A percentile compares a stretch with the other conserved stretches of the same genome.
These are phyloP conservation scores for Oldenlandia corymbosa DNA, from an alignment of 257 asterid species.

Conservation along the genomic window DNA sequence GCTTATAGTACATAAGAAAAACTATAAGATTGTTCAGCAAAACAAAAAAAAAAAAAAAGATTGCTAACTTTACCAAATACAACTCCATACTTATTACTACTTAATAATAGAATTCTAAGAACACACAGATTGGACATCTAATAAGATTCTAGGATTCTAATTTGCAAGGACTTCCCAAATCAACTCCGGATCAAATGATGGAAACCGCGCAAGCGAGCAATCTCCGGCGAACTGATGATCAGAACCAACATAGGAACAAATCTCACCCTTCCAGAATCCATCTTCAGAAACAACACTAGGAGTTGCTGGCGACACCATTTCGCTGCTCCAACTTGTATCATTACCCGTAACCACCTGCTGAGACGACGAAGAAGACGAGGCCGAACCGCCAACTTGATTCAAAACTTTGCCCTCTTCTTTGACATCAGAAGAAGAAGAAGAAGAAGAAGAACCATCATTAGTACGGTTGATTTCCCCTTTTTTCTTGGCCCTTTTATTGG, in stretches of 20 bases:
- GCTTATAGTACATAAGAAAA: too few species aligned
- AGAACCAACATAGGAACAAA: constrained; percentile 36
- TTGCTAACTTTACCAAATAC: too few species aligned
- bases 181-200: constrained; percentile 86
- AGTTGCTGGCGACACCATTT: constrained; percentile 28
- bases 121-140: too few species aligned
- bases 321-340: constrained; percentile 24
- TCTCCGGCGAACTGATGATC: constrained; percentile 40
- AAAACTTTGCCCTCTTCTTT: constrained; percentile 18
- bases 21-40: too few species aligned
- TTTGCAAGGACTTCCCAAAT: constrained; percentile 91
- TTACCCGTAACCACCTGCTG: constrained; percentile 15
- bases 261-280: constrained; percentile 43
- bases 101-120: too few species aligned
- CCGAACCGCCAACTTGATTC: constrained; percentile 20
- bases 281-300: constrained; percentile 41
- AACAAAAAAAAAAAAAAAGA: too few species aligned
- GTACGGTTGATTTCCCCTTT: too few species aligned
- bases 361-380: constrained; percentile 15
- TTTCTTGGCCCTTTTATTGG: constrained; percentile 19
- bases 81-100: too few species aligned
- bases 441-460: too few species aligned
- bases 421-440: not conserved
- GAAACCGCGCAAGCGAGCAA: constrained; percentile 69
- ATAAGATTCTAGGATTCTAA: constrained; percentile 22